Evolutionary conservation across 2,329 filamentous ascomycete species (phyloP).

Genomic region (Sarocladiaceae sp.): DNA sequence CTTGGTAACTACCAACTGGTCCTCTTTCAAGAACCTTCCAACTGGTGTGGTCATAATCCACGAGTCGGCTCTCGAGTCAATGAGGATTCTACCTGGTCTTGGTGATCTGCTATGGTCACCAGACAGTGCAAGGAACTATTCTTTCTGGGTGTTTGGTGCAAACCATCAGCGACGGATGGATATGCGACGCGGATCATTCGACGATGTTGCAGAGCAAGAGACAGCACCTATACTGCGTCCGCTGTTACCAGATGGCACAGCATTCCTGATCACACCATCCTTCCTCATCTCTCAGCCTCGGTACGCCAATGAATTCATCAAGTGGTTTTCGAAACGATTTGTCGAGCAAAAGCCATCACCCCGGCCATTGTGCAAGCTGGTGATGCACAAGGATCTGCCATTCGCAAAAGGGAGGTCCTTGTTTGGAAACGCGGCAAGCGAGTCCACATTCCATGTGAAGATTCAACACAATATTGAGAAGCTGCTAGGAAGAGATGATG

Average conservation of each 20-base stretch:
- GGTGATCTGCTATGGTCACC: constrained; percentile 23
- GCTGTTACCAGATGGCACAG: constrained; percentile 26
- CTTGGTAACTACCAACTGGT: constrained; percentile 39
- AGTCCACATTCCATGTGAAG: background rate
- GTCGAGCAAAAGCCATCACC: constrained; percentile 9
- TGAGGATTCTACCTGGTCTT: constrained; percentile 34
- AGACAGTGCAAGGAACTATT: constrained; percentile 18
- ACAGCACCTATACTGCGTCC: constrained; percentile 16
- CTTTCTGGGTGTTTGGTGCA: constrained; percentile 32
- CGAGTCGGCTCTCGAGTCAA: constrained; percentile 30
- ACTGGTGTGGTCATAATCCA: constrained; percentile 37
- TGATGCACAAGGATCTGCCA: no score
- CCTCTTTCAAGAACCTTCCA: constrained; percentile 29
- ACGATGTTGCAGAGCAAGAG: background rate
- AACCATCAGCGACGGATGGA: background rate
- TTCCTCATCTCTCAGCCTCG: constrained; percentile 33
- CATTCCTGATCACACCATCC: constrained; percentile 34
- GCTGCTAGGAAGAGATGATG: background rate
- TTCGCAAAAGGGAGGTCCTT: no score
- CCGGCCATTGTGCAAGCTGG: constrained; percentile 1
- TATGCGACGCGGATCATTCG: background rate
- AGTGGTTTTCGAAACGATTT: constrained; percentile 26
- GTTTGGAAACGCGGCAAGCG: background rate
- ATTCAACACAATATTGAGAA: constrained; percentile 4
- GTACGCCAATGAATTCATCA: constrained; percentile 26